These are phyloP conservation scores for Phytophthora fragariae DNA, from an alignment of 352 stramenopile species.

Conservation along the genomic window DNA sequence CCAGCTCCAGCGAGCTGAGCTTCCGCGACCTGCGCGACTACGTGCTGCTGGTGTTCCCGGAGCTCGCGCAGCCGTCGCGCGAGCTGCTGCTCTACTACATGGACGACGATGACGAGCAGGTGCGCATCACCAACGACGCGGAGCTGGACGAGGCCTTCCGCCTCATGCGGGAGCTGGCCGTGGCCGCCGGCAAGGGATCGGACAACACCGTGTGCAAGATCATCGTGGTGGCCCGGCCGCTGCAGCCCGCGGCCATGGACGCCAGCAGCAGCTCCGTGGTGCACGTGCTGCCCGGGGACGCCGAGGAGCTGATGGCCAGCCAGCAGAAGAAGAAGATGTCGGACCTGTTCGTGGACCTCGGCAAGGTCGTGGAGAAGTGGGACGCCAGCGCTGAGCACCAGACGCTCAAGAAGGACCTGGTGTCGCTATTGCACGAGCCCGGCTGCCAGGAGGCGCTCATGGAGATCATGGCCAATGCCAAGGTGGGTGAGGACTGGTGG, in stretches of 20 bases:
- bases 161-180: slow-evolving; percentile 75
- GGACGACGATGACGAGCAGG: slow-evolving; percentile 85
- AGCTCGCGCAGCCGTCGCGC: slow-evolving; percentile 40
- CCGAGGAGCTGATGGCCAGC: slow-evolving; percentile 55
- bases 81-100: slow-evolving; percentile 83
- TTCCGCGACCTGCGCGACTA: slow-evolving; percentile 78
- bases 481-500: no score
- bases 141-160: slow-evolving; percentile 83
- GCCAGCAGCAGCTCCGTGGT: slow-evolving; percentile 35
- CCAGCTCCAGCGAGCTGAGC: slow-evolving; percentile 43
- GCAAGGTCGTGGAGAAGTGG: slow-evolving; percentile 82
- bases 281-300: slow-evolving; percentile 37
- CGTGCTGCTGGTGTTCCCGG: slow-evolving; percentile 71
- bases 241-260: slow-evolving; percentile 24
- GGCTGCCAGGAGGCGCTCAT: slow-evolving; percentile 77
- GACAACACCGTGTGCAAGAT: slow-evolving; percentile 72
- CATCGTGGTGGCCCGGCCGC: slow-evolving; percentile 56
- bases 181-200: slow-evolving; percentile 47
- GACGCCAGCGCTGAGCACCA: slow-evolving; percentile 59
- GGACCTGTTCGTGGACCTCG: slow-evolving; percentile 80
- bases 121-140: slow-evolving; percentile 84
- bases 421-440: slow-evolving; percentile 78
- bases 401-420: slow-evolving; percentile 74
- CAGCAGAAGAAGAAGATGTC: slow-evolving; percentile 75
- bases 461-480: slow-evolving; percentile 76